A percentile compares a stretch with the other conserved stretches of the same genome.
phyloP scores from a whole-genome alignment of 2,329 filamentous ascomycete species.

The Aspergillus pseudonomiae region DNA sequence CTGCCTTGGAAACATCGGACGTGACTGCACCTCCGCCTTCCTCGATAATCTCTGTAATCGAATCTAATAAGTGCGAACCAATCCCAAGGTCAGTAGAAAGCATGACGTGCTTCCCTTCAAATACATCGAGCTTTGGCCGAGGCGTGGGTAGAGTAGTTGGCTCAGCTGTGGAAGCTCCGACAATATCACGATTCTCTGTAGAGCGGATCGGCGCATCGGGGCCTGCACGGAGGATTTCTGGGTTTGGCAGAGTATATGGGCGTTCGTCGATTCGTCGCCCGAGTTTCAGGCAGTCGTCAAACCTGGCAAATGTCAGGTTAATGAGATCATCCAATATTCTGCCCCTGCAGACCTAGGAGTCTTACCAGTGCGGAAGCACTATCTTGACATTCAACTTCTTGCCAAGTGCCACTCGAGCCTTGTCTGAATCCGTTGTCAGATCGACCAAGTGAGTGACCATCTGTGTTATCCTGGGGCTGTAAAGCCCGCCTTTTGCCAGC shows the following conservation, averaged over 20 bases:
- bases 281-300: constrained; percentile 93
- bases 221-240: constrained; percentile 71
- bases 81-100: constrained; percentile 75
- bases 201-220: constrained; percentile 61
- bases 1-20: constrained; percentile 66
- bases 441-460: constrained; percentile 88
- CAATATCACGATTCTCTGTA: constrained; percentile 62
- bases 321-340: neutral
- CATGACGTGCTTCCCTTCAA: constrained; percentile 76
- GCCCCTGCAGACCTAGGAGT: neutral
- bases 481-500: constrained; percentile 83
- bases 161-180: constrained; percentile 65
- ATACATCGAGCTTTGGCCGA: constrained; percentile 67
- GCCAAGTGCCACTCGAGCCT: constrained; percentile 58
- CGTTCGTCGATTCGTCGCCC: constrained; percentile 87
- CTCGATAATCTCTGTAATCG: constrained; percentile 71
- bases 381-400: constrained; percentile 76
- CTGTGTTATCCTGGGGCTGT: constrained; percentile 70
- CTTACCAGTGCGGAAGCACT: constrained; percentile 87
- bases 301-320: constrained; percentile 59
- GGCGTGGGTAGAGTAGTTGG: constrained; percentile 45
- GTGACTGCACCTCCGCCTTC: constrained; percentile 73
- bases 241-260: constrained; percentile 83
- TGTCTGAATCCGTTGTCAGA: constrained; percentile 72
- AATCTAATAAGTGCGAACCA: constrained; percentile 64